A percentile compares a stretch with the other conserved stretches of the same genome.
Evolutionary conservation across 2,329 filamentous ascomycete genomes (phyloP).

Genomic region (Nemania sp.): DNA sequence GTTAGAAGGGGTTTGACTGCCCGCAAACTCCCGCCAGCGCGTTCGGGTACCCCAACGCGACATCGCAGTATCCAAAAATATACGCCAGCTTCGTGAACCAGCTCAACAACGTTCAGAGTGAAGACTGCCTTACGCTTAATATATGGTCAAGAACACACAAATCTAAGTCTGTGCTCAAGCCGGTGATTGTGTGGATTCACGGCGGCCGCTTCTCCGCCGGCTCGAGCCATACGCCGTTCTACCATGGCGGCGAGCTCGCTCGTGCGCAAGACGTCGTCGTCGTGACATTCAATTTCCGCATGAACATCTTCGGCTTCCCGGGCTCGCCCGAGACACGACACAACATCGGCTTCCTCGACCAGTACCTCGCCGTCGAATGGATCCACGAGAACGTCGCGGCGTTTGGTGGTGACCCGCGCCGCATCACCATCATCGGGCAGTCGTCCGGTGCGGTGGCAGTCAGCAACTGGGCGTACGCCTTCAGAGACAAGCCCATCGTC

Average conservation of each 20-base stretch:
- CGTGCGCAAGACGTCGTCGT: constrained; percentile 13
- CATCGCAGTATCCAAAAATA: constrained; percentile 12
- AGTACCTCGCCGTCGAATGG: constrained; percentile 15
- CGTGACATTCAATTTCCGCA: constrained; percentile 21
- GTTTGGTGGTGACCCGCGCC: constrained; percentile 15
- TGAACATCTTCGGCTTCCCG: constrained; percentile 23
- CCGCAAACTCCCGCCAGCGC: constrained; percentile 12
- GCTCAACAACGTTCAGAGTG: constrained; percentile 20
- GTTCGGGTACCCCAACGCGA: constrained; percentile 19
- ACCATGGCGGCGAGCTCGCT: constrained; percentile 17
- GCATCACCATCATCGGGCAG: constrained; percentile 18
- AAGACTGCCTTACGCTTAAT: constrained; percentile 20
- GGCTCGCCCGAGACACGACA: constrained; percentile 16
- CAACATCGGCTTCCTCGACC: constrained; percentile 21
- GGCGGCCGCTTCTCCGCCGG: constrained; percentile 20
- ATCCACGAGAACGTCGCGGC: constrained; percentile 15
- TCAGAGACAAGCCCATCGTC: constrained; percentile 14
- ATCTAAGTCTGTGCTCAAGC: background rate
- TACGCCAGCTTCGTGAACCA: constrained; percentile 18
- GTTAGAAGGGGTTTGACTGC: constrained; percentile 14
- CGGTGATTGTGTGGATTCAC: constrained; percentile 21
- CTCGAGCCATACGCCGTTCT: constrained; percentile 21
- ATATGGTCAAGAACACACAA: constrained; percentile 7
- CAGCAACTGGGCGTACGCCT: constrained; percentile 23
- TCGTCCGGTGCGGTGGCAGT: constrained; percentile 15